Evolutionary conservation across 257 asterid species (phyloP).

Genomic region (Verbena officinalis): DNA sequence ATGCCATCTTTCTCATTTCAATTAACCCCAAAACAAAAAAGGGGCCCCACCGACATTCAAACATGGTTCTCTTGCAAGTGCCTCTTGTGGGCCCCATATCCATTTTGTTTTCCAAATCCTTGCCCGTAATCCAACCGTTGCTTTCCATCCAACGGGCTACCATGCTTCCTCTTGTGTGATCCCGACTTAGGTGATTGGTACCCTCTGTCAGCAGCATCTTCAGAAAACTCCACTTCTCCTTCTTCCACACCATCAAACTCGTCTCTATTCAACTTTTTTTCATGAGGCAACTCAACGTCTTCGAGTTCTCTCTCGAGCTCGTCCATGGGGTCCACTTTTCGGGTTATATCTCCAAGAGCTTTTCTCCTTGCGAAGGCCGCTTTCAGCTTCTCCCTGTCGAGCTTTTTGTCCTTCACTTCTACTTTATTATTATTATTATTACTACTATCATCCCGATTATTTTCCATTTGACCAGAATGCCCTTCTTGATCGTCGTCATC

Average conservation of each 20-base stretch:
- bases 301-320: slow-evolving; percentile 83
- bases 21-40: background rate
- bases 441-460: slow-evolving; percentile 55
- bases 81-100: slow-evolving; percentile 74
- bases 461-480: slow-evolving; percentile 43
- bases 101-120: slow-evolving; percentile 32
- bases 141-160: slow-evolving; percentile 40
- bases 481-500: slow-evolving; percentile 34
- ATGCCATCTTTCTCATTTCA: background rate
- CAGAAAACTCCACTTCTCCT: slow-evolving; percentile 74
- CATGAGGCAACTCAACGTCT: slow-evolving; percentile 64
- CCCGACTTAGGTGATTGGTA: slow-evolving; percentile 51
- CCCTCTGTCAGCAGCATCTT: slow-evolving; percentile 44
- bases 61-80: slow-evolving; percentile 71
- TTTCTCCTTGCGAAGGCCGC: slow-evolving; percentile 74
- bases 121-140: slow-evolving; percentile 5
- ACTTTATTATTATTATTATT: slow-evolving; percentile 46
- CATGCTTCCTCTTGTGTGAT: slow-evolving; percentile 60
- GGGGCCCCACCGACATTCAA: slow-evolving; percentile 24
- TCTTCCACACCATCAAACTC: slow-evolving; percentile 65
- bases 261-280: slow-evolving; percentile 46
- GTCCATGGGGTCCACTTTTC: slow-evolving; percentile 57
- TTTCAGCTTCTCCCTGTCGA: slow-evolving; percentile 70
- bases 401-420: slow-evolving; percentile 47
- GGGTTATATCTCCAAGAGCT: slow-evolving; percentile 60